phyloP scores from a whole-genome alignment of 495 filamentous ascomycete genomes.

The Glutinoglossum americanum region DNA sequence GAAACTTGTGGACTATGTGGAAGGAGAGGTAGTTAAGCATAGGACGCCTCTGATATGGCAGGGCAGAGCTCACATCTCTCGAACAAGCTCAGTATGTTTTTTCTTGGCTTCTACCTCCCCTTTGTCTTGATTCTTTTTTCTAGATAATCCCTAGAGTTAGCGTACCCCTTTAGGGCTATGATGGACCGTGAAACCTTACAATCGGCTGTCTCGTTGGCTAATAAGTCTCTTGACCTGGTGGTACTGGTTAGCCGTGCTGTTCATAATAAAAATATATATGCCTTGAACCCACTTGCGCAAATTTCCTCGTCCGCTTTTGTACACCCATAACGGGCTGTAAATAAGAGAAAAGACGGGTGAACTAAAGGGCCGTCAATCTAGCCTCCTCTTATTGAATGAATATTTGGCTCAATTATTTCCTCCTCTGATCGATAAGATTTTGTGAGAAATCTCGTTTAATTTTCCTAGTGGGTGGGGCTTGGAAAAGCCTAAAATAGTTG shows the following conservation, averaged over 20 bases:
- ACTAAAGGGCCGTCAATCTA: not conserved
- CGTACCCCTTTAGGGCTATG: not conserved
- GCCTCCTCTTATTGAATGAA: not conserved
- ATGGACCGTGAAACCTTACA: constrained; percentile 11
- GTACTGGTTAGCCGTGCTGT: not conserved
- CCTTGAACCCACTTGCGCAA: constrained; percentile 14
- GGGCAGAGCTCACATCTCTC: constrained; percentile 33
- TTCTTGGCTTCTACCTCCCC: constrained; percentile 30
- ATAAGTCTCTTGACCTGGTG: constrained; percentile 25
- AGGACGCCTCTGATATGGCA: not conserved
- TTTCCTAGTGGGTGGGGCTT: not conserved
- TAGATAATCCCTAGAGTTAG: constrained; percentile 3
- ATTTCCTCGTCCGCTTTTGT: constrained; percentile 27
- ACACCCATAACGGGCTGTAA: constrained; percentile 17
- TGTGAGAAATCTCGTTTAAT: not conserved
- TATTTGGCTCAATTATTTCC: too few relatives aligned
- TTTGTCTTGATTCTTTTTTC: constrained; percentile 28
- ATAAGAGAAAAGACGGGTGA: too few relatives aligned
- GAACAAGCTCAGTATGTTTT: constrained; percentile 33
- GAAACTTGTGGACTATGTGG: constrained; percentile 42
- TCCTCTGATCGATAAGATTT: not conserved
- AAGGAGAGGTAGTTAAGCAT: constrained; percentile 3
- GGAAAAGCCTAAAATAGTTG: not conserved
- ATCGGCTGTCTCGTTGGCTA: constrained; percentile 25
- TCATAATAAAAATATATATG: not conserved